Percentiles rank a stretch among this genome's conserved stretches.
Conservation (phyloP, 192 early-diverging fungal genomes). For the Diversispora eburnea region DNA sequence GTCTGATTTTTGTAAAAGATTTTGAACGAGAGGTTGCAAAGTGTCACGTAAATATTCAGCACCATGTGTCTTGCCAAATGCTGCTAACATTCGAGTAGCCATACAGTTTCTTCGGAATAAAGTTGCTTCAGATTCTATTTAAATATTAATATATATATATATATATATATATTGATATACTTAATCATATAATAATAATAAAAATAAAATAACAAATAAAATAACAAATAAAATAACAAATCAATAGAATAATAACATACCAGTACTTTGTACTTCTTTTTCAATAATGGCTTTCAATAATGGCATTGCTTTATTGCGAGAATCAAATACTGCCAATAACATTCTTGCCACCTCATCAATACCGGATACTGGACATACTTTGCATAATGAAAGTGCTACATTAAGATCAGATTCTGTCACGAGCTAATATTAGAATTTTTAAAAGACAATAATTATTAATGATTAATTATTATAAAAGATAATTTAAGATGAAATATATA, state of each 20-base stretch:
- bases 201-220: not conserved
- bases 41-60: conserved; percentile 77
- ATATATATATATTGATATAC: not conserved
- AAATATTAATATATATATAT: not conserved
- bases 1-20: conserved; percentile 58
- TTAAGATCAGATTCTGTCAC: conserved; percentile 70
- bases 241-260: conserved; percentile 36
- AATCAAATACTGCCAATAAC: conserved; percentile 78
- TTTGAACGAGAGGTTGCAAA: conserved; percentile 73
- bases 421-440: conserved; percentile 31
- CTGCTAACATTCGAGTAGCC: conserved; percentile 81
- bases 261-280: conserved; percentile 81
- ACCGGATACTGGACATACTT: conserved; percentile 81
- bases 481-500: not conserved
- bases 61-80: conserved; percentile 79
- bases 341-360: conserved; percentile 83
- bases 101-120: conserved; percentile 92
- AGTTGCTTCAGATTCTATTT: conserved; percentile 58
- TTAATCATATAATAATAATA: not conserved
- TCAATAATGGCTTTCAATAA: conserved; percentile 80
- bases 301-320: conserved; percentile 61
- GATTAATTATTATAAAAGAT: not conserved
- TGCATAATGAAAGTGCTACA: conserved; percentile 76
- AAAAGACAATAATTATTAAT: conserved; percentile 6
- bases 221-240: not conserved